Base-by-base conservation (phyloP, 2,329 filamentous ascomycete genomes). In the Cercospora zeina region DNA sequence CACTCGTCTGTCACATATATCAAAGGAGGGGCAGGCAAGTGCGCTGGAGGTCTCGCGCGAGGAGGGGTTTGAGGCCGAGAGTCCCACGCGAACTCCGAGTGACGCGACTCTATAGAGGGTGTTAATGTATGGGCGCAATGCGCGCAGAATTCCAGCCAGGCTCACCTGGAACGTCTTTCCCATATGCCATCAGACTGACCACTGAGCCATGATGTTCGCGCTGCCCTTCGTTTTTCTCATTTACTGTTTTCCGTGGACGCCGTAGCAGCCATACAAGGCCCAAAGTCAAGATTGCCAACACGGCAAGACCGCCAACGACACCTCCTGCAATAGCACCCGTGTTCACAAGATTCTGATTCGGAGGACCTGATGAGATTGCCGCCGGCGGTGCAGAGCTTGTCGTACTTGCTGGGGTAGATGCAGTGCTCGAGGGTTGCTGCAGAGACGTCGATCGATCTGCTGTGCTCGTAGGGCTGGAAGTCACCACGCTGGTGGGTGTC, bases 201-300 rank as follows among this genome's bases (percentile, higher is more conserved):
- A 59, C 56, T 51, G 56, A 59, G 7, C 45, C 45, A 42, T 42
- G 30, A 47, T 53, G 47, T 27, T 31, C n/a, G 4, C 9, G 7
- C 10, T 49, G 51, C 8, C 10, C 36, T 49, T n/a, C 27, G 9
- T 14, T 27, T 11, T 47, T 55, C 21, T 55, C 50, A 6, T 19
- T 16, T 24, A 14, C 9, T 8, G 36, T 36, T 27, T 30, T 54
- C 9, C 51, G 56, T 14, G 27, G 39, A 16, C 61, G 61, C 13
- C 61, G 50, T 14, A 59, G 51, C 9, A 63, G 61, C 56, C 61
- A 59, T 14, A 60, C 31, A 11, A 63, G 37, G 13, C 56, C 61
- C 16, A 60, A 49, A 4, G 36, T 39, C 13, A 63, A 47, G 9
- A 58, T 36, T 49, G 61, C 61, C 9, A 57, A 16, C 24, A 63